Evolutionary conservation across 129 eudicot genomes (phyloP), one percentile per base, ranked within the genome.

Genomic region (Solidago caesia): DNA sequence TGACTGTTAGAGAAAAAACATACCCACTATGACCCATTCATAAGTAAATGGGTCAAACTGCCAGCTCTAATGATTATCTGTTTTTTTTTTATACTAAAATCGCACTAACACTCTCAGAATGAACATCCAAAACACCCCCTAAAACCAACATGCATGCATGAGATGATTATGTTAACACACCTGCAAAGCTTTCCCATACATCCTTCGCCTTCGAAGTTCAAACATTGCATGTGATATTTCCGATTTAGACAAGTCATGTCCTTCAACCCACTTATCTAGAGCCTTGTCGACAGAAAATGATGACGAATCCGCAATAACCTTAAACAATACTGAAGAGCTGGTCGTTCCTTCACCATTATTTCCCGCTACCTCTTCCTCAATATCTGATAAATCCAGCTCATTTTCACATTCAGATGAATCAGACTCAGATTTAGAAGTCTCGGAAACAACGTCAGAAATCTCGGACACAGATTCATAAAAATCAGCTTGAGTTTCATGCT

Each of bases 111-210:
- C 10, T n/a, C 4, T 27, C 6, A 5, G 46, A 62, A 45, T 45
- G 39, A 33, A 33, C 39, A 33, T 33, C 60, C 6, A 5, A 61
- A 62, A 45, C 58, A 62, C 46, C 76, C 8, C 76, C 39, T 14
- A 72, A 58, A 44, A 4, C 44, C 49, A 59, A 21, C 47, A 80
- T 33, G 47, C 53, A 71, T 64, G 25, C 57, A 68, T 44, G 8
- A 57, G 42, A 43, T 67, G 68, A 47, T 45, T 8, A 61, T 15
- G 39, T 44, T 11, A 44, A 48, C 15, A 8, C 59, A 95, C 97
- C 99, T 95, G 94, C 77, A 91, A 74, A 63, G 96, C 97, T 82
- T 68, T 91, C 48, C 76, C 79, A 68, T 57, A 88, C 91, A 91
- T 58, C 61, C 68, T 83, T 26, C 91, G 82, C 61, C 65, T 85